Conservation (phyloP, 2,329 filamentous ascomycete genomes). For the Coniochaeta sp. region DNA sequence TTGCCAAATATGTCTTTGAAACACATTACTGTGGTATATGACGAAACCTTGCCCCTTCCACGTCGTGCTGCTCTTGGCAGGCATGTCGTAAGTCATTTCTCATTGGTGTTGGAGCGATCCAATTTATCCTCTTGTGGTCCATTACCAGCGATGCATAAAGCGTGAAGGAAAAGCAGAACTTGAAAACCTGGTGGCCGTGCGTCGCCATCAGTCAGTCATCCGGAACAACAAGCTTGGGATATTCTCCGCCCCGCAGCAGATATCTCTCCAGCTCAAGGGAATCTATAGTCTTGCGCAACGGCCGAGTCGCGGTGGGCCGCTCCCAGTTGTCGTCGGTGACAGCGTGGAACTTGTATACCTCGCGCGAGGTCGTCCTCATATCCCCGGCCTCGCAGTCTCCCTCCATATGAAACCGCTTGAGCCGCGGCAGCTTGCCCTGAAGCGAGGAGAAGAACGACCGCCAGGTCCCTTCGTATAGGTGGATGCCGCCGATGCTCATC, state of each 20-base stretch:
- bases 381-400: conserved; percentile 37
- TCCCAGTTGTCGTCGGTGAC: conserved; percentile 34
- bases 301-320: conserved; percentile 17
- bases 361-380: conserved; percentile 25
- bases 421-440: conserved; percentile 24
- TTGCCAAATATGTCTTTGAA: not conserved
- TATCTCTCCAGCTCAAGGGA: conserved; percentile 32
- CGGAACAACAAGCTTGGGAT: conserved; percentile 17
- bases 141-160: not conserved
- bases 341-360: conserved; percentile 33
- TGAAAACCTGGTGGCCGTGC: not conserved
- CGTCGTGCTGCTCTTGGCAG: not conserved
- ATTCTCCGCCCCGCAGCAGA: conserved; percentile 29
- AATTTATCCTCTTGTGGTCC: not conserved
- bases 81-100: not conserved
- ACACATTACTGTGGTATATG: not conserved
- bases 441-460: conserved; percentile 33
- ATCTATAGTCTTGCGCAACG: conserved; percentile 23
- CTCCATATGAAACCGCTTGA: conserved; percentile 36
- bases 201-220: not conserved
- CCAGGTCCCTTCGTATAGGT: conserved; percentile 36
- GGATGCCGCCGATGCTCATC: conserved; percentile 33
- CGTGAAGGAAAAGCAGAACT: not conserved
- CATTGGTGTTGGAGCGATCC: not conserved
- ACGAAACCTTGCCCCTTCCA: not conserved